Evolutionary conservation across 768 basidiomycete genomes (phyloP), one percentile per base, ranked within the genome.

Genomic region (Dentipellis sp.): DNA sequence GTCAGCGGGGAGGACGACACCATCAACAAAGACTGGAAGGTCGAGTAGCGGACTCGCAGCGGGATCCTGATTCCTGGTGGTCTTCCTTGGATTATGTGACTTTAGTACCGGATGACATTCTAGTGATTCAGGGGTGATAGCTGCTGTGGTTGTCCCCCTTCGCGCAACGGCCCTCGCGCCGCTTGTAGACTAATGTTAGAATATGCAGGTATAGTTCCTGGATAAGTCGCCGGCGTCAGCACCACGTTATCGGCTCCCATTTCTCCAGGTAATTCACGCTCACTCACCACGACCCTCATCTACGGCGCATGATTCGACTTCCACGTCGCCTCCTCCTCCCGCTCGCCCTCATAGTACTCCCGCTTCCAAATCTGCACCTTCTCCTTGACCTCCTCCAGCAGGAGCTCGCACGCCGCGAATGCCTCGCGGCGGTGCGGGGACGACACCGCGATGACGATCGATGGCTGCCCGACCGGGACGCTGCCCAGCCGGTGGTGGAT

Each of bases 281-380:
- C 29, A 29, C 29, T 29, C 29, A 29, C 29, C 29, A 29, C 29
- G 29, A 29, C 6, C 29, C 29, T 29, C 29, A 29, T 23, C 22
- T 45, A 55, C 9, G 10, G 36, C 10, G 22, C 54, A 23, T 54
- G 60, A 66, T 88, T 88, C 58, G 75, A 75, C 68, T 88, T 88
- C 87, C 87, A 88, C 64, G 80, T 76, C 10, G 85, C 86, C 51
- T 73, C 74, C 35, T 74, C 77, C 47, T 85, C 83, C 51, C 68
- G 67, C 61, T 82, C 79, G 7, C 82, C 86, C 64, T 85, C 85
- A 63, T 94, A 94, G 64, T 80, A 89, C 66, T 94, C 93, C 63
- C 88, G 72, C 73, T 95, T 94, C 93, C 93, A 95, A 60, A 94
- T 87, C 68, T 91, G 91, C 42, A 78, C 90, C 64, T 81, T 85